phyloP scores from a whole-genome alignment of 805 yeast species.

The Candida vartiovaarae region DNA sequence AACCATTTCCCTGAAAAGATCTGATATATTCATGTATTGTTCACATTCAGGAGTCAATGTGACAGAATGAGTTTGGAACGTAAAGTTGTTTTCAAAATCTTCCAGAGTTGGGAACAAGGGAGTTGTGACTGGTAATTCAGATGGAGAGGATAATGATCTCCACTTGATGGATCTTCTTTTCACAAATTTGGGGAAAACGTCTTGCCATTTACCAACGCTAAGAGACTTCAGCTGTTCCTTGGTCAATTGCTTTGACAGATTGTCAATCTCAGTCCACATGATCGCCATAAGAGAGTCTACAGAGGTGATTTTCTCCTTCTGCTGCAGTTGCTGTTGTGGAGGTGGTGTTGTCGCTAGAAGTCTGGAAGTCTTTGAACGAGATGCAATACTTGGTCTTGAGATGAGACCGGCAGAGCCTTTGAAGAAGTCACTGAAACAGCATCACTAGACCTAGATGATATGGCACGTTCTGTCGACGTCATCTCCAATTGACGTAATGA shows the following conservation, averaged over 20 bases:
- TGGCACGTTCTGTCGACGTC: background rate
- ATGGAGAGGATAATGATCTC: conserved; percentile 91
- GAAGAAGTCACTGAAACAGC: background rate
- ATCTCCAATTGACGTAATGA: conserved; percentile 1
- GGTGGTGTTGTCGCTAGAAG: conserved; percentile 7
- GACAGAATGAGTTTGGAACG: conserved; percentile 79
- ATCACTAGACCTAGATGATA: background rate
- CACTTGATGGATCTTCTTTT: conserved; percentile 72
- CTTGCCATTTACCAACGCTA: conserved; percentile 84
- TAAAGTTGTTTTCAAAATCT: conserved; percentile 66
- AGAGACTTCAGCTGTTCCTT: conserved; percentile 47
- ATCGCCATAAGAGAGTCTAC: conserved; percentile 18
- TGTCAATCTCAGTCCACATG: conserved; percentile 56
- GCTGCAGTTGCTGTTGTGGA: conserved; percentile 8
- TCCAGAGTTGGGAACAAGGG: conserved; percentile 65
- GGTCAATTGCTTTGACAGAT: conserved; percentile 68
- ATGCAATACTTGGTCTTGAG: background rate
- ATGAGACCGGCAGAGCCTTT: background rate
- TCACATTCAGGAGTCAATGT: conserved; percentile 54
- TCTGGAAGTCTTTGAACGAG: conserved; percentile 1
- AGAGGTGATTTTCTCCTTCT: conserved; percentile 10
- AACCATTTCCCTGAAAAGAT: conserved; percentile 79
- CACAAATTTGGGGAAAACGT: conserved; percentile 73
- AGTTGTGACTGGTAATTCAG: conserved; percentile 80
- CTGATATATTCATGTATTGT: conserved; percentile 43